Evolutionary conservation across 257 asterid genomes (phyloP), one percentile per base, ranked within the genome.

Genomic region (Solanum habrochaites): DNA sequence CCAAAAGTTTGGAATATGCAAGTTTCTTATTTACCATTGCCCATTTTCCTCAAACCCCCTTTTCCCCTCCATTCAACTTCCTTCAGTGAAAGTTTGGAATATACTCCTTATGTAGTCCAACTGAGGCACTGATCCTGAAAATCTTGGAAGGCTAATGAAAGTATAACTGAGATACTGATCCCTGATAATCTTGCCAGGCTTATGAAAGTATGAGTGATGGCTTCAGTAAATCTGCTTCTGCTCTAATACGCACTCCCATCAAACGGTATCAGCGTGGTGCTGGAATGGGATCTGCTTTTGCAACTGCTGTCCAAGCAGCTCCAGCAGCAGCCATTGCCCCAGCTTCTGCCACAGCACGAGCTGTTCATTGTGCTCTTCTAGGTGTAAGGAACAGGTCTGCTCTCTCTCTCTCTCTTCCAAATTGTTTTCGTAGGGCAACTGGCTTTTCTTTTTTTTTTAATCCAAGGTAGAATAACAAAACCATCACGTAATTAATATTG

Each of bases 281-380:
- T 86, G 92, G 98, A 49, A 77, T 97, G 86, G 98, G 99, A 23
- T 91, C 98, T 83, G 96, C 98, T 92, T 90, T 97, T 90, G 95
- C 91, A 39, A 92, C 94, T 67, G 99, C 94, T 60, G 95, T 93
- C 89, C 95, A 93, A 92, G 96, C 94, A 89, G 95, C 96, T 88
- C 99, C 99, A 81, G 97, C 94, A 37, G 99, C 99, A 86, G 99
- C 98, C 40, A 89, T 97, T 66, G 98, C 99, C 91, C 99, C 99
- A 23, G 98, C 98, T 89, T 90, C 99, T 89, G 99, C 98, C 87
- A 88, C 98, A 89, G 98, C 92, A 85, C 95, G 95, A 47, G 99
- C 99, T 47, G 73, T 95, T 86, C 97, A 95, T 89, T 96, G 91
- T 89, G 95, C 99, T 87, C 92, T 97, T 91, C 94, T 97, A 88